Evolutionary conservation across 768 basidiomycete genomes (phyloP).

Genomic region (Tricholoma saponaceum): DNA sequence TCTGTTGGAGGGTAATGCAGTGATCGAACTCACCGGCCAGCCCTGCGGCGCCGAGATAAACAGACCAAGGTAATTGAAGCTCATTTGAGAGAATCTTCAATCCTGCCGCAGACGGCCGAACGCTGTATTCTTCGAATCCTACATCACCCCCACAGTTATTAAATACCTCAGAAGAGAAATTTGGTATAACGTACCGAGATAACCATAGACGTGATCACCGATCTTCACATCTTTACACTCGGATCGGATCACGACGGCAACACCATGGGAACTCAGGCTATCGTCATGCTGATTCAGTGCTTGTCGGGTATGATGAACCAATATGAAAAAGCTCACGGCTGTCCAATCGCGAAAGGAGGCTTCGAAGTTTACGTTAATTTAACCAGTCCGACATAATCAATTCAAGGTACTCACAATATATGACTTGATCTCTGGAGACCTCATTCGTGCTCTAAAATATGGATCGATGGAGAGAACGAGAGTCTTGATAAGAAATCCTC

Average conservation of each 20-base stretch:
- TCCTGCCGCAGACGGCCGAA: slow-evolving; percentile 19
- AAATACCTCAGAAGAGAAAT: background rate
- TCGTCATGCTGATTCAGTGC: background rate
- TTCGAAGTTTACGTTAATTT: slow-evolving; percentile 1
- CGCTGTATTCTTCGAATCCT: slow-evolving; percentile 36
- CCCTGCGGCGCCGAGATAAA: slow-evolving; percentile 47
- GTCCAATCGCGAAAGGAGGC: slow-evolving; percentile 13
- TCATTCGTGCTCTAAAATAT: no score
- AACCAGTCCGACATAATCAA: no score
- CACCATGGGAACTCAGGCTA: slow-evolving; percentile 16
- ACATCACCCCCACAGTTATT: background rate
- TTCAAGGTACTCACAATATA: slow-evolving; percentile 13
- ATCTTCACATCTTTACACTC: slow-evolving; percentile 14
- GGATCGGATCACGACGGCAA: slow-evolving; percentile 20
- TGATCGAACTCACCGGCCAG: slow-evolving; percentile 42
- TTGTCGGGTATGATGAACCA: background rate
- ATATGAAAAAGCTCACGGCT: slow-evolving; percentile 16
- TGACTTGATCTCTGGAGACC: slow-evolving; percentile 17
- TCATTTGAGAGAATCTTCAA: slow-evolving; percentile 34
- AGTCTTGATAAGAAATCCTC: slow-evolving; percentile 39
- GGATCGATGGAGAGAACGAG: slow-evolving; percentile 43
- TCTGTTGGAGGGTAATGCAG: background rate
- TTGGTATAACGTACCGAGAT: slow-evolving; percentile 10
- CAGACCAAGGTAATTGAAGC: slow-evolving; percentile 43
- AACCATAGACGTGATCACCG: slow-evolving; percentile 30